Evolutionary conservation across 305 asterid species (phyloP), one percentile per base, ranked within the genome.

Genomic region (Fraxinus dipetala): DNA sequence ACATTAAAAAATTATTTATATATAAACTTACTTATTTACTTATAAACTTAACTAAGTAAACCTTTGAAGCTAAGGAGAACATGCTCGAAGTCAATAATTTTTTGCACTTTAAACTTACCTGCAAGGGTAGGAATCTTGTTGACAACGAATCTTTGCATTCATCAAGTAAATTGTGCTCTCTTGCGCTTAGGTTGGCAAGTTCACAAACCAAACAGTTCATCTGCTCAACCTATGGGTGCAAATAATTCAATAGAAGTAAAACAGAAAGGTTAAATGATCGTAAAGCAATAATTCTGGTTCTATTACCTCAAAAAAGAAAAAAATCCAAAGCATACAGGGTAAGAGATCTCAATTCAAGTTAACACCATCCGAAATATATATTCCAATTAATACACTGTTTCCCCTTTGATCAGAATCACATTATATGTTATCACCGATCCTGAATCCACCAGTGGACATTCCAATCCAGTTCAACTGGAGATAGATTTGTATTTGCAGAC

Each of bases 101-200:
- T 26, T 28, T 36, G 34, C 31, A 63, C 34, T 24, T 63, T 8
- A 24, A 63, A 11, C 84, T 85, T 79, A 93, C 98, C 97, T 95
- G 95, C 81, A 86, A 80, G 38, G 93, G 92, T 80, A 90, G 80
- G 85, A 91, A 80, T 24, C 81, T 82, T 54, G 85, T 79, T 40
- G 94, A 90, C 79, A 93, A 80, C 36, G 88, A 85, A 72, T 88
- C 92, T 90, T 84, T 90, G 90, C 93, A 90, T 80, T 92, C 92
- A 20, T 84, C 88, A 77, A 95, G 91, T 85, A 88, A 85, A 80
- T 82, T 81, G 81, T 82, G 87, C 81, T 93, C 98, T 45, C 83
- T 84, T 75, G 90, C 85, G 5, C 87, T 88, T 78, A 86, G n/a
- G 74, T 89, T 85, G 18, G 94, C 89, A 80, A 95, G 92, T 76